Evolutionary conservation across 345 rosid species (phyloP), one percentile per base, ranked within the genome.

Genomic region (Viola odorata): DNA sequence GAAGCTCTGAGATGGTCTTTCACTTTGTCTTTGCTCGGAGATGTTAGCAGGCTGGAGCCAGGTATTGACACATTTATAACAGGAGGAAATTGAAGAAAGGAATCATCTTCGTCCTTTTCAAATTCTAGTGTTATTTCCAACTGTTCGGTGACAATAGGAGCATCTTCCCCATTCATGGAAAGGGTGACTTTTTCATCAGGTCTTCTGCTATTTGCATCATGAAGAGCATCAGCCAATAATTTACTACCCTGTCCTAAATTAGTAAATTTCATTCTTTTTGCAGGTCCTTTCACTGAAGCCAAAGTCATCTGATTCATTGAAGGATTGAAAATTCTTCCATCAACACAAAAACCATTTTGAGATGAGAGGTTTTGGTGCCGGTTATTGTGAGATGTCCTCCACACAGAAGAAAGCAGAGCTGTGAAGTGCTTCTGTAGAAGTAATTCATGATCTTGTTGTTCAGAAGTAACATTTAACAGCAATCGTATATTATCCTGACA

Each of bases 381-480:
- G 54, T 77, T 79, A 60, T 45, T 48, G 50, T 42, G 66, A 55
- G 75, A 62, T 53, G 45, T 73, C 85, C 80, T 84, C 99, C 99
- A 88, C 32, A 83, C 81, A 13, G 97, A 74, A 62, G 98, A 80
- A 60, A 95, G 88, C 70, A 95, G 72, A 55, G 89, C 89, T 7
- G 91, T 78, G 69, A 88, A 95, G 79, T 95, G 99, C 74, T 74
- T 88, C 74, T 87, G 99, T 58, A 95, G 90, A 56, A 95, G 96
- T 63, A 81, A 80, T 78, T 95, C 99, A 37, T 76, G 77, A 73
- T 95, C 95, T 61, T 86, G 88, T 78, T 80, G 88, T 70, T 84
- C 94, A 52, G 87, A 74, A 58, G 84, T 82, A 78, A 86, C 78
- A 70, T 78, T 80, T 69, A 95, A 74, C 57, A 95, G 87, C 73